Evolutionary conservation across 768 basidiomycete genomes (phyloP).

Genomic region (Mycena olivaceomarginata): DNA sequence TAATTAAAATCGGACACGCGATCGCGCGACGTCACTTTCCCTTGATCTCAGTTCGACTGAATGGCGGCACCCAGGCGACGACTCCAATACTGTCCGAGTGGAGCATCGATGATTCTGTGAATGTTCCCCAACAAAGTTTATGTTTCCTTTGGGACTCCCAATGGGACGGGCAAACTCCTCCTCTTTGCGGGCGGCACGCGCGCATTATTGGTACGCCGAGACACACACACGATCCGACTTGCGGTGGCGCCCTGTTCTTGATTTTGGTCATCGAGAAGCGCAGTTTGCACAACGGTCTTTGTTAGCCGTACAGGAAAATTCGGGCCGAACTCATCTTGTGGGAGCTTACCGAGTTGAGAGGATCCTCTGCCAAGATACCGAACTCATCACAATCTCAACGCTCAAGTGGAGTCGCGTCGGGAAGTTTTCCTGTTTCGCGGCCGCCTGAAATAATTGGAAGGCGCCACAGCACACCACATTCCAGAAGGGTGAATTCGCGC

Average conservation of each 20-base stretch:
- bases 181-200: neutral
- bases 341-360: neutral
- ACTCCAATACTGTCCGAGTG: constrained; percentile 28
- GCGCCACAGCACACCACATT: constrained; percentile 25
- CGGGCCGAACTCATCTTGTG: neutral
- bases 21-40: constrained; percentile 4
- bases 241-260: too few relatives aligned
- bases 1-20: constrained; percentile 29
- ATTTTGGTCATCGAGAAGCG: too few relatives aligned
- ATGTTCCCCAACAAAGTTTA: neutral
- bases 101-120: constrained; percentile 11
- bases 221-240: too few relatives aligned
- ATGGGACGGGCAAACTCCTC: too few relatives aligned
- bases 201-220: neutral
- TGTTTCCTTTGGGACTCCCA: neutral
- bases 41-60: neutral
- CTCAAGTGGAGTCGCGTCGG: neutral
- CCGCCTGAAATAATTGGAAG: neutral
- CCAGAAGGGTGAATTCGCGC: constrained; percentile 5
- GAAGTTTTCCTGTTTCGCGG: neutral
- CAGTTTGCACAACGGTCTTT: neutral
- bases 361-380: neutral
- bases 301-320: neutral
- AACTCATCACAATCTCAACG: neutral
- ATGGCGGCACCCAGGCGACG: neutral